Evolutionary conservation across 129 eudicot genomes (phyloP).

Genomic region (Ambrosia artemisiifolia): DNA sequence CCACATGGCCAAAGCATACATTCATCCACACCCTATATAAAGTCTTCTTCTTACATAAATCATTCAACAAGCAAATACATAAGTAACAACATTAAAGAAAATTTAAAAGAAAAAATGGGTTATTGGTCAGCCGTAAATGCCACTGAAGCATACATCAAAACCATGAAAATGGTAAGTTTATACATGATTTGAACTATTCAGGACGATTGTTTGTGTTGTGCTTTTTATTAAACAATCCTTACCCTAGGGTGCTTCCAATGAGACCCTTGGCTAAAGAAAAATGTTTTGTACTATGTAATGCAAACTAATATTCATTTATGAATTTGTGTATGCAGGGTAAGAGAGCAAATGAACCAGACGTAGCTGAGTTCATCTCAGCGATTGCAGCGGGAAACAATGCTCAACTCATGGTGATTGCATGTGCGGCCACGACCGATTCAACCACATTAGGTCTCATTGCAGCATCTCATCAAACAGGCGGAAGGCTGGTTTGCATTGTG

Average conservation of each 20-base stretch:
- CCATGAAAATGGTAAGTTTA: constrained; percentile 74
- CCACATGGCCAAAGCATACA: constrained; percentile 21
- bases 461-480: constrained; percentile 70
- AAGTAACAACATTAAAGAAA: constrained; percentile 1
- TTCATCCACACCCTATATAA: neutral
- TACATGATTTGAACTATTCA: neutral
- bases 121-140: constrained; percentile 97
- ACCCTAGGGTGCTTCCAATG: too few species aligned
- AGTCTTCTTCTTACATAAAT: too few species aligned
- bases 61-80: neutral
- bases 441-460: constrained; percentile 52
- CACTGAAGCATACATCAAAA: constrained; percentile 82
- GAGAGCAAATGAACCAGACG: constrained; percentile 52
- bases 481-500: constrained; percentile 49
- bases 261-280: too few species aligned
- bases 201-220: too few species aligned
- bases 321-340: constrained; percentile 39
- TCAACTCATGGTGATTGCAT: constrained; percentile 48
- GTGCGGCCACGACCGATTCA: constrained; percentile 42
- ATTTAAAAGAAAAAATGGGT: constrained; percentile 37
- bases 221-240: too few species aligned
- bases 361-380: constrained; percentile 67
- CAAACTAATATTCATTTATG: neutral
- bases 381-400: constrained; percentile 65
- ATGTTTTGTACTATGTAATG: neutral